Evolutionary conservation across 2,329 filamentous ascomycete genomes (phyloP).

Genomic region (Epichloe uncinata): DNA sequence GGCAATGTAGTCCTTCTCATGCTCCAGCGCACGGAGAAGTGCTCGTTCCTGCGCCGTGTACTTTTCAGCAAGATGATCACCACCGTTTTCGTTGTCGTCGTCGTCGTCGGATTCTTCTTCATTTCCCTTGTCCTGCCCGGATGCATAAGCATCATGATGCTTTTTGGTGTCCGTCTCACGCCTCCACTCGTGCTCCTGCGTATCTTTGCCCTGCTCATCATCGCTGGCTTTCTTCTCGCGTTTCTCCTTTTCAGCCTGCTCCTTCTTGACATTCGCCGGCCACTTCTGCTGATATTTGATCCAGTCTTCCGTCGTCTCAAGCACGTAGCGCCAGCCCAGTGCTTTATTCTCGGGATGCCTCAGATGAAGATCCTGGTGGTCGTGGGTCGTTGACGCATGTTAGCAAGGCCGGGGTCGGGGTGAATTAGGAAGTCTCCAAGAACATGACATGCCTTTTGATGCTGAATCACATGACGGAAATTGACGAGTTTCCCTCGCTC

Average conservation of each 20-base stretch:
- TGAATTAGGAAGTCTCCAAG: too few relatives aligned
- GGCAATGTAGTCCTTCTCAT: constrained; percentile 29
- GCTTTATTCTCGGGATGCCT: constrained; percentile 29
- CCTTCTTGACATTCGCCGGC: constrained; percentile 29
- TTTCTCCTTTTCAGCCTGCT: constrained; percentile 4
- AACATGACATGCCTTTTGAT: background rate
- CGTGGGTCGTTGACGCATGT: background rate
- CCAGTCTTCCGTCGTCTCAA: constrained; percentile 34
- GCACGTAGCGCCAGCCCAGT: constrained; percentile 34
- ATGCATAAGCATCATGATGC: constrained; percentile 10
- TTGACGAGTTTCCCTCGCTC: background rate
- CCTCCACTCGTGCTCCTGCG: constrained; percentile 10
- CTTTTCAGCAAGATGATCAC: constrained; percentile 7
- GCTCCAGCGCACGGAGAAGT: constrained; percentile 24
- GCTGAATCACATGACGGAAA: background rate
- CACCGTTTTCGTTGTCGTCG: constrained; percentile 1
- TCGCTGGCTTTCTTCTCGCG: background rate
- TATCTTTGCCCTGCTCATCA: constrained; percentile 7
- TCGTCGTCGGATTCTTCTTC: too few relatives aligned
- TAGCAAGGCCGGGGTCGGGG: too few relatives aligned
- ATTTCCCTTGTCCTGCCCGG: background rate
- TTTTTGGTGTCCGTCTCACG: constrained; percentile 10
- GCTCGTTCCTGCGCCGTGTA: constrained; percentile 29
- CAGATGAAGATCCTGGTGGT: constrained; percentile 27
- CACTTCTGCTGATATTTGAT: constrained; percentile 34